phyloP scores from a whole-genome alignment of 1,139 yeast genomes.

The Saccharomyces hybrid region DNA sequence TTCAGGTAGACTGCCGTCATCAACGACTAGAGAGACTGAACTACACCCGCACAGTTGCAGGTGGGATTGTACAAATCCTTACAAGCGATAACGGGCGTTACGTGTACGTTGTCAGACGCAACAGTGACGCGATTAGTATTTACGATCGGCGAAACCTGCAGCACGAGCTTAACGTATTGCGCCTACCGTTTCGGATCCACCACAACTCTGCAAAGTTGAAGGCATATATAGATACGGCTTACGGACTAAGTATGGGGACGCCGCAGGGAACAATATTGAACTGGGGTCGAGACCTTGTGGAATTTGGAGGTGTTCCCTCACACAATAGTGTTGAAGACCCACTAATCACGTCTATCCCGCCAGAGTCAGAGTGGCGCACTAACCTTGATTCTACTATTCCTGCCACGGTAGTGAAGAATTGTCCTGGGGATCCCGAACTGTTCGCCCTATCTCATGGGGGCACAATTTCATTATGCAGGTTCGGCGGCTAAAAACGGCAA shows the following conservation, averaged over 20 bases:
- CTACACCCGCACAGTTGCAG: constrained; percentile 6
- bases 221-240: constrained; percentile 13
- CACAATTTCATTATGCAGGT: not conserved
- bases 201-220: constrained; percentile 18
- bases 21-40: constrained; percentile 3
- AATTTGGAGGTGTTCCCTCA: constrained; percentile 25
- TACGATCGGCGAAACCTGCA: constrained; percentile 18
- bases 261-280: constrained; percentile 14
- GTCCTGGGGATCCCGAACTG: constrained; percentile 14
- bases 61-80: constrained; percentile 25
- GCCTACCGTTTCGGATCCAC: constrained; percentile 17
- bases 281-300: constrained; percentile 23
- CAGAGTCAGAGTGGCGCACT: not conserved
- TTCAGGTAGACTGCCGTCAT: constrained; percentile 18
- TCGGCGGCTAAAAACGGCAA: not conserved
- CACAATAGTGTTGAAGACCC: not conserved
- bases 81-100: constrained; percentile 24
- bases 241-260: constrained; percentile 23
- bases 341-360: not conserved
- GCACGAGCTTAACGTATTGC: constrained; percentile 12
- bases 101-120: constrained; percentile 22
- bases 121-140: constrained; percentile 18
- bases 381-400: not conserved
- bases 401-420: not conserved
- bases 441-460: constrained; percentile 5